Evolutionary conservation across 176 grass and related monocot genomes (phyloP).

Genomic region (Tillandsia fasciculata): DNA sequence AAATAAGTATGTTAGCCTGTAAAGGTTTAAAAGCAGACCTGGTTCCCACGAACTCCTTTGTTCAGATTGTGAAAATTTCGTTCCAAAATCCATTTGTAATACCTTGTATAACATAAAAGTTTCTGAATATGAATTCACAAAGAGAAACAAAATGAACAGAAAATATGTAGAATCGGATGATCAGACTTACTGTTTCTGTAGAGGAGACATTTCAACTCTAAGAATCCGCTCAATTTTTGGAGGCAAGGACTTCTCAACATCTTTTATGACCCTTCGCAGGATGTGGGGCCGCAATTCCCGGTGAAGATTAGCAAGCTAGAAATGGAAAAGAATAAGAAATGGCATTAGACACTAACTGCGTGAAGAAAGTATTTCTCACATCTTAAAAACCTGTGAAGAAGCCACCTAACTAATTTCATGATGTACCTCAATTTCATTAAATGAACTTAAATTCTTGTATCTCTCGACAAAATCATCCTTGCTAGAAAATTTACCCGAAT

Average conservation of each 20-base stretch:
- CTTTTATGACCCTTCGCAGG: conserved; percentile 92
- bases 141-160: neutral
- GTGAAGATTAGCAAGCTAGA: conserved; percentile 93
- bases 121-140: conserved; percentile 4
- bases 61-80: conserved; percentile 99
- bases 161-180: conserved; percentile 4
- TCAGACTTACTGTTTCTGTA: conserved; percentile 82
- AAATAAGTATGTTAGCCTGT: conserved; percentile 9
- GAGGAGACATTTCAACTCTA: conserved; percentile 90
- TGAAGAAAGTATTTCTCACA: neutral
- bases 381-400: neutral
- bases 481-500: conserved; percentile 74
- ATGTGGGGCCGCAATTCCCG: conserved; percentile 96
- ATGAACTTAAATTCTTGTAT: conserved; percentile 97
- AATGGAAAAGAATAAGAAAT: conserved; percentile 20
- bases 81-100: conserved; percentile 99
- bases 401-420: neutral
- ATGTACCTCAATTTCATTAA: conserved; percentile 83
- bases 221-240: conserved; percentile 99
- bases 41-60: conserved; percentile 96
- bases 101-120: conserved; percentile 38
- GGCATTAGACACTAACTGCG: neutral
- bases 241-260: conserved; percentile 97
- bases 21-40: conserved; percentile 42
- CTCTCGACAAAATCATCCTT: conserved; percentile 98